Evolutionary conservation across 108 stramenopile species (phyloP), one percentile per base, ranked within the genome.

Genomic region (Pseudonitzschia delicatissima): DNA sequence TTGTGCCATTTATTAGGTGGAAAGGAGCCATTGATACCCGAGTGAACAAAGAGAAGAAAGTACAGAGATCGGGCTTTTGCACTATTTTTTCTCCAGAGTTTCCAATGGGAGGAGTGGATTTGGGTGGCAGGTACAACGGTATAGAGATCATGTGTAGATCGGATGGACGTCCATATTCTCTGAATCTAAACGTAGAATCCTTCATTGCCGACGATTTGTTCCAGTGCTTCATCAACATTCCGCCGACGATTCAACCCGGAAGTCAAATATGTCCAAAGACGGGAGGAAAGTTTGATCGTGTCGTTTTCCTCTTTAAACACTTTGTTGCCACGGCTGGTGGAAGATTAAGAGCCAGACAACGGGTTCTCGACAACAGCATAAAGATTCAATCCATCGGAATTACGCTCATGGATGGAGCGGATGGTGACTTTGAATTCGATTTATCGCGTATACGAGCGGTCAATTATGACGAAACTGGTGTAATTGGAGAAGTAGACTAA

Each of bases 181-280:
- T 90, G 29, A 90, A 90, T 65, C 60, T 93, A 57, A 74, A 86
- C 33, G 79, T 84, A 8, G 77, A 83, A 51, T 81, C 76, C 23
- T 83, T 81, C 48, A 83, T 93, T 74, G 88, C 83, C 18, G 87
- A 84, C 45, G 92, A 93, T 71, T 67, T 93, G 60, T 93, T 84
- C 64, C 92, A 90, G 66, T 81, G 82, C 21, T 84, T 86, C 51
- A 84, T 93, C 34, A 71, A 66, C 11, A 48, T 80, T 29, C 79
- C 79, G 5, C 66, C 71, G 3, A 71, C 69, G 3, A 62, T 47
- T 47, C 44, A 23, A 53, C 17, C 55, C 8, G 27, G 23, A 12
- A 37, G 50, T 33, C 27, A 28, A 47, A 33, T 15, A 27, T 57
- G 52, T 61, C 23, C 49, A 12, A 52, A 59, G 26, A 67, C 68